These are phyloP conservation scores for Calycina herbarum DNA, from an alignment of 2,329 filamentous ascomycete genomes.

Conservation along the genomic window DNA sequence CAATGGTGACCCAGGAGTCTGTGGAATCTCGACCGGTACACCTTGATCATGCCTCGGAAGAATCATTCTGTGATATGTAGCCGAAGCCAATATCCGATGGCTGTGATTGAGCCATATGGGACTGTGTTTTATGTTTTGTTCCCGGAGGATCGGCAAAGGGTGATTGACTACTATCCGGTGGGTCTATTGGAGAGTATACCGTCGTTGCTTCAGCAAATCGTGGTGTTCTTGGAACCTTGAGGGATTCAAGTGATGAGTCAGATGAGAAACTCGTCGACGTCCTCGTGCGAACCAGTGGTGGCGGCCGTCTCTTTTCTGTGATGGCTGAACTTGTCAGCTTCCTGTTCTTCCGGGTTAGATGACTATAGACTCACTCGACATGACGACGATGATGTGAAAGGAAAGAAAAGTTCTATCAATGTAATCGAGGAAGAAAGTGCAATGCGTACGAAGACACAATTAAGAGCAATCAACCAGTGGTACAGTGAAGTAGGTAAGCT, in stretches of 20 bases:
- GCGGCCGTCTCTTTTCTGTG: slow-evolving; percentile 34
- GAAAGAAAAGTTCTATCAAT: slow-evolving; percentile 12
- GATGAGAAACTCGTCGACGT: slow-evolving; percentile 47
- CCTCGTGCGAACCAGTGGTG: slow-evolving; percentile 31
- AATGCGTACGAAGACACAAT: slow-evolving; percentile 24
- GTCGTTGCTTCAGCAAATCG: slow-evolving; percentile 81
- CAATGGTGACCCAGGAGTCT: slow-evolving; percentile 74
- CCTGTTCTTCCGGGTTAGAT: slow-evolving; percentile 16
- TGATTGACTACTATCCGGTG: slow-evolving; percentile 43
- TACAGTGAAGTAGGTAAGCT: slow-evolving; percentile 15
- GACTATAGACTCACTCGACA: slow-evolving; percentile 16
- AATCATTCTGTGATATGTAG: slow-evolving; percentile 68
- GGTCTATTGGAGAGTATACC: slow-evolving; percentile 74
- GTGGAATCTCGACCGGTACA: slow-evolving; percentile 54
- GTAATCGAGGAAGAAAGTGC: slow-evolving; percentile 8
- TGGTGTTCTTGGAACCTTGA: slow-evolving; percentile 70
- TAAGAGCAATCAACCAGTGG: slow-evolving; percentile 22
- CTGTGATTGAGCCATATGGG: slow-evolving; percentile 62
- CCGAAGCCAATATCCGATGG: slow-evolving; percentile 90
- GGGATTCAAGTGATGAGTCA: slow-evolving; percentile 36
- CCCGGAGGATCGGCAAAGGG: slow-evolving; percentile 60
- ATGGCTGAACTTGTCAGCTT: slow-evolving; percentile 17
- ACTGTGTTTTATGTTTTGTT: slow-evolving; percentile 39
- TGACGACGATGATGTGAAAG: slow-evolving; percentile 19
- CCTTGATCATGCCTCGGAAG: slow-evolving; percentile 50